Conservation (phyloP, 225 moss, liverwort and hornwort genomes). For the Marchantia polymorpha region DNA sequence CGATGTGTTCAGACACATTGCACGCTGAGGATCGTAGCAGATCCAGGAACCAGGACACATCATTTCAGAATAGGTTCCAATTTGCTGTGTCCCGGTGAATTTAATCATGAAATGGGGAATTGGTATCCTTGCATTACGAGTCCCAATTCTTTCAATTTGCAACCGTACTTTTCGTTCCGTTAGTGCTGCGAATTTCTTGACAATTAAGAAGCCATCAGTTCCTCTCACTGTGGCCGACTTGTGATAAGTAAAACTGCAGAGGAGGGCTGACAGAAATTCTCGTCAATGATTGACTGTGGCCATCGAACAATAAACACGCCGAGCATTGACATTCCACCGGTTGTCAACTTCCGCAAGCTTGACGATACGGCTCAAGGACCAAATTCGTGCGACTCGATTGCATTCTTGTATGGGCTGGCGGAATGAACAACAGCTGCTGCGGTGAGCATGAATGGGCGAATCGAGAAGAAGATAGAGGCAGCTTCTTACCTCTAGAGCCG, state of each 20-base stretch:
- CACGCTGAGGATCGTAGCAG: neutral
- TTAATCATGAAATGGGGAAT: neutral
- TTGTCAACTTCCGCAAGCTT: neutral
- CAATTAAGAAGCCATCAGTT: neutral
- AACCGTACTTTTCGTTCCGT: neutral
- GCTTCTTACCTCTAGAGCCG: conserved; percentile 37
- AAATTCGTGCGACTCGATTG: neutral
- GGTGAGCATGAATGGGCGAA: neutral
- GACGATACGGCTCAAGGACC: neutral
- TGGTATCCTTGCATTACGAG: neutral
- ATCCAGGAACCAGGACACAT: neutral
- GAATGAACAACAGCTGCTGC: neutral
- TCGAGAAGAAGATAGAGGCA: neutral
- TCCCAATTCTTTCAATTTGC: neutral
- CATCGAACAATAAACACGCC: neutral
- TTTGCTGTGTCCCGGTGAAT: neutral
- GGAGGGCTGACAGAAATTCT: neutral
- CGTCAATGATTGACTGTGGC: neutral
- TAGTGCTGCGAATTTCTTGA: neutral
- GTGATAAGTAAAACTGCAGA: neutral
- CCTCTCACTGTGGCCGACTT: neutral
- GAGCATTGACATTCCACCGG: neutral
- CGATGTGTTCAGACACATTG: neutral
- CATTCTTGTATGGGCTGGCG: neutral
- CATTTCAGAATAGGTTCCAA: neutral